Percentiles rank a stretch among this genome's conserved stretches.
Evolutionary conservation across 129 eudicot species (phyloP).

Genomic region (Cynara cardunculus): DNA sequence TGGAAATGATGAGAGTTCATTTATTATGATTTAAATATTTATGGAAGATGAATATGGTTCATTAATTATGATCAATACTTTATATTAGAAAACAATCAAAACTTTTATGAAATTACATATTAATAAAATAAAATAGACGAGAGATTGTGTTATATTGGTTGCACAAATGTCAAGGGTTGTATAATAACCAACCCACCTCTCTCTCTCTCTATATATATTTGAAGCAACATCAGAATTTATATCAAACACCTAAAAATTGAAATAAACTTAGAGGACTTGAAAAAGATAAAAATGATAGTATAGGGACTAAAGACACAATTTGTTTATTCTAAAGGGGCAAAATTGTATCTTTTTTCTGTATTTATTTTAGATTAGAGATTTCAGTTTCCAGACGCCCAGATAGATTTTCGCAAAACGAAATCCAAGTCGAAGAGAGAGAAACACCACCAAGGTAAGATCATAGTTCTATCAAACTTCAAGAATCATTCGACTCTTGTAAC

Average conservation of each 20-base stretch:
- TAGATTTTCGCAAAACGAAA: constrained; percentile 22
- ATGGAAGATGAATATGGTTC: too few species aligned
- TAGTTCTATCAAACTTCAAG: constrained; percentile 7
- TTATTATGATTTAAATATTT: too few species aligned
- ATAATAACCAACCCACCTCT: too few species aligned
- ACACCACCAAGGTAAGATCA: constrained; percentile 17
- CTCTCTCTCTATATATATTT: too few species aligned
- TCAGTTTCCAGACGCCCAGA: constrained; percentile 32
- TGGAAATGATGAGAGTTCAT: too few species aligned
- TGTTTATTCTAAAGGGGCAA: background rate
- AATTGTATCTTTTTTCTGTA: constrained; percentile 17
- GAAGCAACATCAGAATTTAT: background rate
- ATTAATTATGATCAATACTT: too few species aligned
- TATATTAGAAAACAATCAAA: too few species aligned
- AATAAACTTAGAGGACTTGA: background rate
- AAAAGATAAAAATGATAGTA: background rate
- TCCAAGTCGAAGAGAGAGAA: constrained; percentile 37
- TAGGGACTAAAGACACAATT: background rate
- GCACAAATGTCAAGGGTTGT: too few species aligned
- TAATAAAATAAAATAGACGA: too few species aligned
- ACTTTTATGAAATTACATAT: too few species aligned
- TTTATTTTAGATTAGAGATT: background rate
- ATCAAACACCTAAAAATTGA: background rate
- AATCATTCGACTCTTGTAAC: background rate
- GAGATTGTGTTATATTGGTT: too few species aligned